These are phyloP conservation scores for Camelina sativa DNA, from an alignment of 345 rosid genomes.

Conservation along the genomic window DNA sequence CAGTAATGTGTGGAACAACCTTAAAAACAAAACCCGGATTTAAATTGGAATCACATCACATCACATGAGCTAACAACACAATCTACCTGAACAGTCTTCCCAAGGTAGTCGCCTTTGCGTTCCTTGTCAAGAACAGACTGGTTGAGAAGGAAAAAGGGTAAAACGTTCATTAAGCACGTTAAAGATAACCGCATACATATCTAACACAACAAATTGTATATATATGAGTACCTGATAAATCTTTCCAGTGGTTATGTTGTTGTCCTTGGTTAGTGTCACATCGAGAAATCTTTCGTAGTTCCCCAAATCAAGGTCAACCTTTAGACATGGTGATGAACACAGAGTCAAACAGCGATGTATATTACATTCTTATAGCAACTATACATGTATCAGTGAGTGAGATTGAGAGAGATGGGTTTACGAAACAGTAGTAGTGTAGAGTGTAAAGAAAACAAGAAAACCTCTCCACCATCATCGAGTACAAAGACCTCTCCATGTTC, in stretches of 20 bases:
- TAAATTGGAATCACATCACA: constrained; percentile 12
- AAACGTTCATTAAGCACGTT: no score
- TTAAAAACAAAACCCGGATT: constrained; percentile 28
- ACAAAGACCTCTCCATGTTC: constrained; percentile 99
- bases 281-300: constrained; percentile 96
- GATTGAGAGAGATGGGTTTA: background rate
- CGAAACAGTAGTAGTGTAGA: background rate
- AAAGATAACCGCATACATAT: background rate
- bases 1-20: constrained; percentile 98
- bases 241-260: constrained; percentile 96
- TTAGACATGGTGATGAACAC: constrained; percentile 12
- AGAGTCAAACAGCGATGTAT: background rate
- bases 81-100: constrained; percentile 90
- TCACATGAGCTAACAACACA: constrained; percentile 21
- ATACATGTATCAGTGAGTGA: background rate
- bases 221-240: constrained; percentile 74
- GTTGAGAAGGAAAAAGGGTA: constrained; percentile 15
- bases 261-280: constrained; percentile 81
- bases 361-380: constrained; percentile 25
- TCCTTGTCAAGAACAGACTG: constrained; percentile 94
- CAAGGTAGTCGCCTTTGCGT: constrained; percentile 85
- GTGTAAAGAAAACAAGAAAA: constrained; percentile 39
- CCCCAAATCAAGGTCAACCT: constrained; percentile 99
- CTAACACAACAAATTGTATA: constrained; percentile 1
- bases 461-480: constrained; percentile 99